These are phyloP conservation scores for Melampsora americana DNA, from an alignment of 1,284 basidiomycete genomes.

Conservation along the genomic window DNA sequence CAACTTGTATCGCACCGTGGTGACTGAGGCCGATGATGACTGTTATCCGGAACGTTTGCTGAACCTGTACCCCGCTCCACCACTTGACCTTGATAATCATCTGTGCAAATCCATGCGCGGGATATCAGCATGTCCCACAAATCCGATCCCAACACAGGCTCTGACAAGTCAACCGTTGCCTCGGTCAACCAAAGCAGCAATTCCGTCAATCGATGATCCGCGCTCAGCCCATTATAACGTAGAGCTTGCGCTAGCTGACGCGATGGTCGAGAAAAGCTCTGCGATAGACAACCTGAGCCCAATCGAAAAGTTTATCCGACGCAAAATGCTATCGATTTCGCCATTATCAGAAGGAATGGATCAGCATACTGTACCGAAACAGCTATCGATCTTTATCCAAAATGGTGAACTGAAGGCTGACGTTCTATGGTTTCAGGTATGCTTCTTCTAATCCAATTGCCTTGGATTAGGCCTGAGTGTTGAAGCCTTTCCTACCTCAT, in stretches of 20 bases:
- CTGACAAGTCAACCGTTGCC: not conserved
- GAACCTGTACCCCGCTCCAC: conserved; percentile 5
- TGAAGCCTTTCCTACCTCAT: too few relatives aligned
- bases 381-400: not conserved
- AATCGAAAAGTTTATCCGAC: not conserved
- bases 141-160: not conserved
- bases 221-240: conserved; percentile 33
- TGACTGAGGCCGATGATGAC: not conserved
- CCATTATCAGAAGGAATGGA: not conserved
- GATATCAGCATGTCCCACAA: not conserved
- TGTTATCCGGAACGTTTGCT: not conserved
- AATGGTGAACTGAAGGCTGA: not conserved
- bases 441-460: not conserved
- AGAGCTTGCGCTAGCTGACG: conserved; percentile 38
- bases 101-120: not conserved
- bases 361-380: not conserved
- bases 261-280: conserved; percentile 35
- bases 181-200: not conserved
- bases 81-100: not conserved
- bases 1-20: conserved; percentile 2
- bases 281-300: not conserved
- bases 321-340: not conserved
- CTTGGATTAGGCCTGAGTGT: too few relatives aligned
- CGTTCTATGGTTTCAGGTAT: not conserved
- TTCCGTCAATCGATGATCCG: conserved; percentile 23